Conservation (phyloP, 2,329 filamentous ascomycete genomes). For the Diaporthe amygdali region DNA sequence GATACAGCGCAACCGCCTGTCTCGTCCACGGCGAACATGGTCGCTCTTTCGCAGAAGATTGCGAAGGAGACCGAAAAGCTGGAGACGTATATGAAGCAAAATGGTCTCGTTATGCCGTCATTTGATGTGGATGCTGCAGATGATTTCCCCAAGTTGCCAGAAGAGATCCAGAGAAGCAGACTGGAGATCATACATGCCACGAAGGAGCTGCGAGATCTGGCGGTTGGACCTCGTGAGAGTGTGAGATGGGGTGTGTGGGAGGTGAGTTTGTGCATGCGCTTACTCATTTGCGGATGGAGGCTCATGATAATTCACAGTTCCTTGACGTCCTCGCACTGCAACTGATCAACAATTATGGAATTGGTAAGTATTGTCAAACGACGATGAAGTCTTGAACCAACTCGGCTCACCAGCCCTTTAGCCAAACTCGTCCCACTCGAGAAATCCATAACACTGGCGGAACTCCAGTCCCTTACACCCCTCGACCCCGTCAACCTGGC, state of each 20-base stretch:
- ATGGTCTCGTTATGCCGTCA: constrained; percentile 45
- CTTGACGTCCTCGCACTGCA: constrained; percentile 56
- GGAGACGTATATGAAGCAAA: constrained; percentile 50
- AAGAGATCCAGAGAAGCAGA: constrained; percentile 50
- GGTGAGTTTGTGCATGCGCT: constrained; percentile 40
- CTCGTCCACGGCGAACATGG: constrained; percentile 43
- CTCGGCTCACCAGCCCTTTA: constrained; percentile 28
- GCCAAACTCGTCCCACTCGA: constrained; percentile 56
- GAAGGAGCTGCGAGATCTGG: constrained; percentile 51
- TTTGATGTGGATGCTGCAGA: constrained; percentile 50
- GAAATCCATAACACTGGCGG: constrained; percentile 47
- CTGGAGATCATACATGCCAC: constrained; percentile 54
- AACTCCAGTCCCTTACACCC: constrained; percentile 50
- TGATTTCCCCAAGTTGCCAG: constrained; percentile 54
- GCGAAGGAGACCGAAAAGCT: constrained; percentile 54
- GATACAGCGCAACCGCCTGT: constrained; percentile 14
- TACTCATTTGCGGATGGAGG: neutral
- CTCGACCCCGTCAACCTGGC: constrained; percentile 56
- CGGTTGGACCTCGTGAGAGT: constrained; percentile 55
- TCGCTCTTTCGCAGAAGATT: constrained; percentile 53
- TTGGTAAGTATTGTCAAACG: constrained; percentile 44
- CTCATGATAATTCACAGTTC: constrained; percentile 40
- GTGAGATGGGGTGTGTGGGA: constrained; percentile 59
- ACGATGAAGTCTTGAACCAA: neutral
- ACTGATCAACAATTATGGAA: constrained; percentile 54